Percentiles rank a stretch among this genome's conserved stretches.
Conservation (phyloP, 2,329 filamentous ascomycete genomes). For the Talaromyces rugulosus region DNA sequence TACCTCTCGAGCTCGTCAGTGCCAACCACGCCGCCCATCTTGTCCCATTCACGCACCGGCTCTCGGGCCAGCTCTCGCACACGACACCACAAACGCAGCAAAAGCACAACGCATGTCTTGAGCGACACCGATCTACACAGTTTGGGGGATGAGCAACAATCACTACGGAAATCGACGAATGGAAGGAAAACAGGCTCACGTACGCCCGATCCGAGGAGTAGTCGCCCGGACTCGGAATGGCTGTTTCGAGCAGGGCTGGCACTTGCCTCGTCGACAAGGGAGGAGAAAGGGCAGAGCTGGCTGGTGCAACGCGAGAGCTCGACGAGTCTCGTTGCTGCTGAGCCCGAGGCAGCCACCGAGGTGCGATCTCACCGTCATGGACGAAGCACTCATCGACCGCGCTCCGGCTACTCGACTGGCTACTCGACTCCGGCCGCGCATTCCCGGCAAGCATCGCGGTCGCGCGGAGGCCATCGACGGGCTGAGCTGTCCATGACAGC, state of each 20-base stretch:
- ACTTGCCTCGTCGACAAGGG: constrained; percentile 53
- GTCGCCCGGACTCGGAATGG: constrained; percentile 50
- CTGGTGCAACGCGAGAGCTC: constrained; percentile 53
- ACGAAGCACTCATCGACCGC: constrained; percentile 20
- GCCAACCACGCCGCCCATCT: constrained; percentile 38
- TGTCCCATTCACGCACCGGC: constrained; percentile 38
- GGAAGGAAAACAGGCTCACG: constrained; percentile 1
- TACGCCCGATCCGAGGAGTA: constrained; percentile 10
- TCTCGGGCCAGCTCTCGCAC: constrained; percentile 24
- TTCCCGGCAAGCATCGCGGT: constrained; percentile 31
- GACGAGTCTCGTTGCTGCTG: constrained; percentile 46
- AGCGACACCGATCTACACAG: constrained; percentile 34
- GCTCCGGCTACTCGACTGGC: constrained; percentile 25
- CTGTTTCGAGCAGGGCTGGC: constrained; percentile 55
- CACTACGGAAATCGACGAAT: constrained; percentile 14
- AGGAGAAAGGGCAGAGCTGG: constrained; percentile 62
- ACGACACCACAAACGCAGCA: constrained; percentile 28
- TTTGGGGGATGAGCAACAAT: constrained; percentile 22
- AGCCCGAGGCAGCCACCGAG: constrained; percentile 30
- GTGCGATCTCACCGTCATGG: constrained; percentile 20
- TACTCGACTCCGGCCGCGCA: constrained; percentile 30
- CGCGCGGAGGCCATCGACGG: constrained; percentile 27
- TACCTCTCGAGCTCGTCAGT: constrained; percentile 41
- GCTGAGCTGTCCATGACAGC: constrained; percentile 34
- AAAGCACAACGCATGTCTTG: constrained; percentile 28